A percentile compares a stretch with the other conserved stretches of the same genome.
These are phyloP conservation scores for Alternaria panax DNA, from an alignment of 2,329 filamentous ascomycete genomes.

Conservation along the genomic window DNA sequence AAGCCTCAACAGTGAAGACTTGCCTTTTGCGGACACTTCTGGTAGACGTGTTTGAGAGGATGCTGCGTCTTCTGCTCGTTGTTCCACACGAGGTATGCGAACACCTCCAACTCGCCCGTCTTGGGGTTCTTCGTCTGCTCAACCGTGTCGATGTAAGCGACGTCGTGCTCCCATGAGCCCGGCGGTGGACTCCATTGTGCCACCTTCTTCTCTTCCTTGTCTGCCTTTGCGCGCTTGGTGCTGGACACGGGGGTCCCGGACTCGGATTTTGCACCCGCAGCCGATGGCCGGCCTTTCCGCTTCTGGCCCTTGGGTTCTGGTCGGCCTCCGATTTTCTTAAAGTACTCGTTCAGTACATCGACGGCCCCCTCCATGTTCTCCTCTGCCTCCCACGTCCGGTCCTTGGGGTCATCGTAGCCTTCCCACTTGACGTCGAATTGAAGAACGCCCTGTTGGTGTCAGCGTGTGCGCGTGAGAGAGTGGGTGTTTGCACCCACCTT, in stretches of 20 bases:
- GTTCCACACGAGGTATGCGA: constrained; percentile 77
- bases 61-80: constrained; percentile 78
- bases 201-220: constrained; percentile 51
- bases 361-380: constrained; percentile 65
- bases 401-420: constrained; percentile 73
- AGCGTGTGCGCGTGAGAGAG: constrained; percentile 38
- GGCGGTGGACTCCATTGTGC: constrained; percentile 71
- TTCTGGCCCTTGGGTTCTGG: constrained; percentile 66
- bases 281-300: constrained; percentile 44
- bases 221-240: constrained; percentile 47
- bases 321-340: constrained; percentile 68
- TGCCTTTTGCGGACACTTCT: constrained; percentile 79
- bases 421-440: constrained; percentile 82
- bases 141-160: constrained; percentile 74
- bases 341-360: constrained; percentile 71
- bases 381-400: constrained; percentile 81
- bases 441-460: constrained; percentile 26
- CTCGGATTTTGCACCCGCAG: constrained; percentile 24
- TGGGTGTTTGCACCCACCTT: constrained; percentile 18
- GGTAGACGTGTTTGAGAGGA: constrained; percentile 70
- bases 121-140: constrained; percentile 62
- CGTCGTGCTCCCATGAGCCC: constrained; percentile 79
- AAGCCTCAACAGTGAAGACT: not conserved
- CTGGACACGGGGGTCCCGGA: constrained; percentile 31
- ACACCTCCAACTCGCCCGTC: constrained; percentile 60